Percentiles rank a stretch among this genome's conserved stretches.
These are phyloP conservation scores for Butyriboletus appendiculatus DNA, from an alignment of 1,284 basidiomycete species.

Conservation along the genomic window DNA sequence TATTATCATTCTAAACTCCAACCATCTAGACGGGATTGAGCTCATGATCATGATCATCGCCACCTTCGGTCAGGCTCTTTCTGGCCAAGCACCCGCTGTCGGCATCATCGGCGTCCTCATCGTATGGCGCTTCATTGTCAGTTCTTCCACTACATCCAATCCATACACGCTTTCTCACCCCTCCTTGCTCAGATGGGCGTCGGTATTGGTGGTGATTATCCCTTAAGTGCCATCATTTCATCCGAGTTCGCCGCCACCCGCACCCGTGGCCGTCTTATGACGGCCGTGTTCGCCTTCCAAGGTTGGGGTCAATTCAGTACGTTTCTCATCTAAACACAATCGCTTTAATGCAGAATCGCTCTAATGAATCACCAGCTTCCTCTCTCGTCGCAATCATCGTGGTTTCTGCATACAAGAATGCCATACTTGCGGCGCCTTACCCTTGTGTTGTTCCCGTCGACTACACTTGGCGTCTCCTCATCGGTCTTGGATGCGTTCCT, in stretches of 20 bases:
- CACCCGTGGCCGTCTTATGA: slow-evolving; percentile 58
- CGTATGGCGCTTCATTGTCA: slow-evolving; percentile 52
- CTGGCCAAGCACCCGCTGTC: slow-evolving; percentile 54
- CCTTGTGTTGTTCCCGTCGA: slow-evolving; percentile 39
- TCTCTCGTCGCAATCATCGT: slow-evolving; percentile 59
- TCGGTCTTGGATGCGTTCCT: slow-evolving; percentile 55
- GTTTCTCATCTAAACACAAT: slow-evolving; percentile 23
- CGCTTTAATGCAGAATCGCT: not conserved
- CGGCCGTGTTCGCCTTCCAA: slow-evolving; percentile 55
- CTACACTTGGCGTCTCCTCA: slow-evolving; percentile 48
- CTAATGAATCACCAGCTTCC: slow-evolving; percentile 35
- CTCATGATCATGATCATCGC: slow-evolving; percentile 57
- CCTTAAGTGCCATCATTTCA: slow-evolving; percentile 49
- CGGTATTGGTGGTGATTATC: slow-evolving; percentile 61
- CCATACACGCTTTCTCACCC: slow-evolving; percentile 5
- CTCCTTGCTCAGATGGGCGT: slow-evolving; percentile 45
- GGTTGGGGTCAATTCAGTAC: slow-evolving; percentile 56
- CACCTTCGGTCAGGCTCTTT: slow-evolving; percentile 49
- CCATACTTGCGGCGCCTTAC: slow-evolving; percentile 39
- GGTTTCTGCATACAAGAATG: slow-evolving; percentile 55
- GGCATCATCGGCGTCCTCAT: slow-evolving; percentile 61
- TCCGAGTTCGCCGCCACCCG: slow-evolving; percentile 65
- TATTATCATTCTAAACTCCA: not conserved
- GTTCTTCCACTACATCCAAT: slow-evolving; percentile 18
- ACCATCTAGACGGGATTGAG: slow-evolving; percentile 53